Conservation (phyloP, 2,329 filamentous ascomycete genomes). For the Chaetomiaceae sp. region DNA sequence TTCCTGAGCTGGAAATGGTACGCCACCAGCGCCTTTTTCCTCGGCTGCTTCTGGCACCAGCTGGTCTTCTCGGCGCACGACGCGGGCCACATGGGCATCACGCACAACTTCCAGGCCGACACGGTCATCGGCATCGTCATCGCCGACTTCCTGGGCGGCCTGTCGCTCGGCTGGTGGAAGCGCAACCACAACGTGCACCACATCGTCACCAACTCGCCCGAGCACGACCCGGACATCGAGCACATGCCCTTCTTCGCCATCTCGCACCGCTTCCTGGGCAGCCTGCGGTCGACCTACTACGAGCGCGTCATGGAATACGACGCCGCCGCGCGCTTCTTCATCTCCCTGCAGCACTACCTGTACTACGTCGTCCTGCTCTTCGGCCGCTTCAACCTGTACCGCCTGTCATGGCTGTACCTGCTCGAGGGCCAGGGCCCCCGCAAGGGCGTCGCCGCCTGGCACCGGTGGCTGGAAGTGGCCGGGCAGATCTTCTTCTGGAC, state of each 20-base stretch:
- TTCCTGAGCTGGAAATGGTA: conserved; percentile 64
- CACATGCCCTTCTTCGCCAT: conserved; percentile 87
- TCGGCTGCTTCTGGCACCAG: conserved; percentile 90
- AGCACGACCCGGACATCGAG: conserved; percentile 94
- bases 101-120: conserved; percentile 80
- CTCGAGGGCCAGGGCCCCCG: conserved; percentile 64
- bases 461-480: conserved; percentile 70
- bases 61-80: conserved; percentile 92
- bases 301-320: conserved; percentile 76
- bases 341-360: conserved; percentile 72
- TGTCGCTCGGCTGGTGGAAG: conserved; percentile 97
- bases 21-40: conserved; percentile 61
- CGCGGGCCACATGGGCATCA: conserved; percentile 95
- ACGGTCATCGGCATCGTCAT: conserved; percentile 84
- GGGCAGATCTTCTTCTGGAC: conserved; percentile 80
- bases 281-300: conserved; percentile 76
- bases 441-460: conserved; percentile 77
- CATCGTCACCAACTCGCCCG: conserved; percentile 89
- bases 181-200: conserved; percentile 94
- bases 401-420: conserved; percentile 74
- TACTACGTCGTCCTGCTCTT: conserved; percentile 80
- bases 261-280: conserved; percentile 72
- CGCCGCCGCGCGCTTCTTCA: conserved; percentile 60
- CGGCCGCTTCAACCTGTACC: conserved; percentile 83
- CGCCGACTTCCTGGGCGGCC: conserved; percentile 80